phyloP scores from a whole-genome alignment of 805 yeast species.

The Metschnikowia orientalis region DNA sequence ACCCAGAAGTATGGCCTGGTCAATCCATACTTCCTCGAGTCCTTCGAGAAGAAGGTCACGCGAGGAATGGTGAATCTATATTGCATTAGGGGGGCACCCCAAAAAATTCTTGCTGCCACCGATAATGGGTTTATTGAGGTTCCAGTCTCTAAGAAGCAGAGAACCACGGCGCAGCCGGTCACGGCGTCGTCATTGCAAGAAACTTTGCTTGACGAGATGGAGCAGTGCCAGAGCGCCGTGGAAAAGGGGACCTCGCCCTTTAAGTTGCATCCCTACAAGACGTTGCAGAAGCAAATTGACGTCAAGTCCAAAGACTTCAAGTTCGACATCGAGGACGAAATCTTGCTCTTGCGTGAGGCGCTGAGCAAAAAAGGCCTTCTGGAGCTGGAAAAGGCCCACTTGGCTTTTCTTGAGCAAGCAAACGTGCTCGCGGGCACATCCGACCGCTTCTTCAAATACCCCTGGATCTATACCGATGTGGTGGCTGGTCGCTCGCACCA shows the following conservation, averaged over 20 bases:
- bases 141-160: slow-evolving; percentile 25
- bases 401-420: slow-evolving; percentile 28
- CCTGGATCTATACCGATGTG: slow-evolving; percentile 36
- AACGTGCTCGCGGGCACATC: slow-evolving; percentile 19
- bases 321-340: slow-evolving; percentile 28
- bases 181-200: slow-evolving; percentile 2
- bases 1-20: slow-evolving; percentile 23
- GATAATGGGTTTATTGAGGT: slow-evolving; percentile 24
- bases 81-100: slow-evolving; percentile 29
- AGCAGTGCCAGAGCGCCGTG: neutral
- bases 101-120: slow-evolving; percentile 22
- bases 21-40: slow-evolving; percentile 33
- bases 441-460: slow-evolving; percentile 35
- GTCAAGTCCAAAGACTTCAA: slow-evolving; percentile 25
- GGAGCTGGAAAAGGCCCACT: slow-evolving; percentile 21
- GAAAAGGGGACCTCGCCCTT: neutral
- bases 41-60: slow-evolving; percentile 27
- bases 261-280: slow-evolving; percentile 6
- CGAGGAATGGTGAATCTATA: slow-evolving; percentile 34
- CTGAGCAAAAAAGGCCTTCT: slow-evolving; percentile 13
- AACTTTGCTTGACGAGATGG: slow-evolving; percentile 9
- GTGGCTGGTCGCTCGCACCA: slow-evolving; percentile 30
- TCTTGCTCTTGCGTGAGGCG: slow-evolving; percentile 22
- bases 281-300: slow-evolving; percentile 12
- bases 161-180: slow-evolving; percentile 17